Evolutionary conservation across 257 asterid genomes (phyloP), one percentile per base, ranked within the genome.

Genomic region (Ilex aquifolium): DNA sequence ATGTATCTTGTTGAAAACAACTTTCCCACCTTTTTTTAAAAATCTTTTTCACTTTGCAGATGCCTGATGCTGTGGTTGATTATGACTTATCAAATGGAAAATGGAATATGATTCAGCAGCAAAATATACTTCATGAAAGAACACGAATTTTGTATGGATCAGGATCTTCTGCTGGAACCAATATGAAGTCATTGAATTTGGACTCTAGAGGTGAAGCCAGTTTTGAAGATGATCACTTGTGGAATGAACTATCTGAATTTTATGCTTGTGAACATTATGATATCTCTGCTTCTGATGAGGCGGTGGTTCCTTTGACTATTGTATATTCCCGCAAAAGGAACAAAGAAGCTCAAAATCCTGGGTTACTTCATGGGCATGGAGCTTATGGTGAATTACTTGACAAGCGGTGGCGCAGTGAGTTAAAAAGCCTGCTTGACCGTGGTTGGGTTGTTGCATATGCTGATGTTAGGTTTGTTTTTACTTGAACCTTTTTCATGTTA

Each of bases 391-490:
- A 93, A 74, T 69, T 85, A 76, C 91, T 93, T 30, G 97, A 89
- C 74, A 90, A 93, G 79, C 70, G 97, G 73, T 93, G 99, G 99
- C 80, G 60, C 44, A 67, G 65, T 64, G 74, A 82, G 71, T 81
- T 80, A 44, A 78, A 77, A 67, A 93, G 97, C 77, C 95, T 93
- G 72, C 97, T 93, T 49, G 97, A 93, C 76, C 99, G 97, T 71
- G 97, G 96, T 66, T 93, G 99, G 99, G 83, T 93, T 60, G 79
- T 93, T 66, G 99, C 97, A 58, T 87, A 84, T 79, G 94, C 97
- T 57, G 96, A 93, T 81, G 99, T 90, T 63, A 90, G 99, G 97
- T 92, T 70, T 63, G 83, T 74, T 63, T 27, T 31, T 50, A 53
- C 8, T 32, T 57, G 59, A 50, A 57, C 17, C 14, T 36, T 21